Evolutionary conservation across 129 eudicot genomes (phyloP).

Genomic region (Arctium lappa): DNA sequence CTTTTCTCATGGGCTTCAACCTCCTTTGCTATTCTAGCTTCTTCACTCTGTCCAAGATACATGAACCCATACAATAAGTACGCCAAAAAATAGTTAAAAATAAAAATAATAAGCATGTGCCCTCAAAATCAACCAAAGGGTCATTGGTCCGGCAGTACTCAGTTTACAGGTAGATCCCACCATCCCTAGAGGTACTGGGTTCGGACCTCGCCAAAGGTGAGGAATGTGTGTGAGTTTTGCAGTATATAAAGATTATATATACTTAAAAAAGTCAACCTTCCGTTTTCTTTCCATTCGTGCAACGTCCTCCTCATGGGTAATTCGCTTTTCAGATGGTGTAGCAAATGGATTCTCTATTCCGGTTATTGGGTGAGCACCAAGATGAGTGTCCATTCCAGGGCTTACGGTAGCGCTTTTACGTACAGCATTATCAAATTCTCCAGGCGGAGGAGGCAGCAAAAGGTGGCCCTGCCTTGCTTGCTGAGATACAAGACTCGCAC

Average conservation of each 20-base stretch:
- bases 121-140: not conserved
- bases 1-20: slow-evolving; percentile 89
- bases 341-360: slow-evolving; percentile 53
- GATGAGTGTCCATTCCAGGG: slow-evolving; percentile 42
- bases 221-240: not conserved
- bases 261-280: slow-evolving; percentile 47
- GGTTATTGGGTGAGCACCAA: slow-evolving; percentile 53
- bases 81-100: not conserved
- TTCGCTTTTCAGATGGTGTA: slow-evolving; percentile 48
- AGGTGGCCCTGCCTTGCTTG: slow-evolving; percentile 49
- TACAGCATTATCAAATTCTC: slow-evolving; percentile 42
- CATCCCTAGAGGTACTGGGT: not conserved
- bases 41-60: slow-evolving; percentile 57
- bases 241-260: not conserved
- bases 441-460: slow-evolving; percentile 40
- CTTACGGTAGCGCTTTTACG: slow-evolving; percentile 34
- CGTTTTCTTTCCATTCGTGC: slow-evolving; percentile 68
- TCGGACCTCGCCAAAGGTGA: not conserved
- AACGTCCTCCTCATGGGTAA: slow-evolving; percentile 56
- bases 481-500: slow-evolving; percentile 47
- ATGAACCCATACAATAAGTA: slow-evolving; percentile 4
- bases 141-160: not conserved
- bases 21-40: slow-evolving; percentile 87
- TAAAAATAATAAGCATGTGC: not conserved
- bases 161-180: not conserved